phyloP scores from a whole-genome alignment of 192 early-diverging fungal genomes.

The Pilaira anomala region DNA sequence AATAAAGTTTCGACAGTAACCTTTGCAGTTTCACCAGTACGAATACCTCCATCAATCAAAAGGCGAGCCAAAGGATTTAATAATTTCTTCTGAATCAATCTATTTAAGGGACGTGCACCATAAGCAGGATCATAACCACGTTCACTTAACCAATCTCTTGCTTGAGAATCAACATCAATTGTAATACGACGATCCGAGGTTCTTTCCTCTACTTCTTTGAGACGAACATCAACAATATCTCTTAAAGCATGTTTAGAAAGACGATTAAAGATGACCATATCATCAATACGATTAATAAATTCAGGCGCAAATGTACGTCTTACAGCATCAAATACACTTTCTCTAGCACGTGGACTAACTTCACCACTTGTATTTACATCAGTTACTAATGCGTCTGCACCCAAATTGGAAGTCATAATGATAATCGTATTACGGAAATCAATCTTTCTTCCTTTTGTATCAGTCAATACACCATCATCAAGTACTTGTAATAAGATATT shows the following conservation, averaged over 20 bases:
- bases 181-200: constrained; percentile 54
- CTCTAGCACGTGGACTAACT: constrained; percentile 29
- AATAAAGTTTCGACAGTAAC: constrained; percentile 32
- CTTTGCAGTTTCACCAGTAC: constrained; percentile 50
- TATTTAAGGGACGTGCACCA: constrained; percentile 67
- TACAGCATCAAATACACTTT: constrained; percentile 80
- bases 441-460: constrained; percentile 84
- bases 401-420: constrained; percentile 75
- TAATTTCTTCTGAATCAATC: constrained; percentile 61
- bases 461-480: constrained; percentile 96
- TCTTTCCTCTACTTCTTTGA: constrained; percentile 61
- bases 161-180: constrained; percentile 51
- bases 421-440: constrained; percentile 96
- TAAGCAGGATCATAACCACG: constrained; percentile 67
- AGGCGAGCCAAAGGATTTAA: constrained; percentile 57
- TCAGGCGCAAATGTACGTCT: constrained; percentile 83
- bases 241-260: constrained; percentile 62
- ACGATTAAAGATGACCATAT: constrained; percentile 78
- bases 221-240: constrained; percentile 72
- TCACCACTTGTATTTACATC: constrained; percentile 27
- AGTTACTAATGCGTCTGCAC: constrained; percentile 35
- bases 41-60: constrained; percentile 64
- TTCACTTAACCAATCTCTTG: constrained; percentile 61
- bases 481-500: constrained; percentile 79
- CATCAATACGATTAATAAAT: constrained; percentile 95